Evolutionary conservation across 306 rosid species (phyloP).

Genomic region (Canavalia ensiformis): DNA sequence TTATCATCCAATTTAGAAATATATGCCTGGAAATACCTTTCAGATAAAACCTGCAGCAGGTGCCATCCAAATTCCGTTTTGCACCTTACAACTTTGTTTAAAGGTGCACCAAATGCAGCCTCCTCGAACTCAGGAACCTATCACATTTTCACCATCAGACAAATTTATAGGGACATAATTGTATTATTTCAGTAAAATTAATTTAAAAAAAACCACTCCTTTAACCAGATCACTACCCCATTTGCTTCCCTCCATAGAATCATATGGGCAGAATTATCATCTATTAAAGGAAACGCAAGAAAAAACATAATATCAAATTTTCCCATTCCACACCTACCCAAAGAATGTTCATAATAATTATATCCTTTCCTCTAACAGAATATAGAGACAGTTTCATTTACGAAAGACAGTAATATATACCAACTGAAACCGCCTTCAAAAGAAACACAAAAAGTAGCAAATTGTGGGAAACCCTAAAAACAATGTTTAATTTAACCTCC

Average conservation of each 20-base stretch:
- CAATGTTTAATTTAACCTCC: slow-evolving; percentile 1
- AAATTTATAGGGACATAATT: slow-evolving; percentile 35
- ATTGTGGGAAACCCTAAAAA: slow-evolving; percentile 20
- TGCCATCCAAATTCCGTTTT: slow-evolving; percentile 98
- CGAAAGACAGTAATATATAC: neutral
- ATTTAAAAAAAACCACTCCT: neutral
- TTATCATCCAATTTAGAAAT: slow-evolving; percentile 37
- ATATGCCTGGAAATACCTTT: slow-evolving; percentile 60
- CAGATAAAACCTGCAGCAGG: slow-evolving; percentile 88
- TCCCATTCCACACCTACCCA: neutral
- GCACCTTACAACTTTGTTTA: slow-evolving; percentile 88
- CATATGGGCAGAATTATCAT: slow-evolving; percentile 21
- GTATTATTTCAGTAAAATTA: neutral
- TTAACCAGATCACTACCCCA: slow-evolving; percentile 3
- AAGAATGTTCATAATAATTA: neutral
- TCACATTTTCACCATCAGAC: slow-evolving; percentile 47
- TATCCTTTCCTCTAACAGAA: neutral
- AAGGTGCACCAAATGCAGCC: slow-evolving; percentile 88
- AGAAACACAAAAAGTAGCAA: slow-evolving; percentile 17
- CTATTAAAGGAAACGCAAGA: slow-evolving; percentile 1
- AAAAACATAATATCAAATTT: neutral
- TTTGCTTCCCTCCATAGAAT: slow-evolving; percentile 3
- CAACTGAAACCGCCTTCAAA: neutral
- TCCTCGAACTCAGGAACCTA: slow-evolving; percentile 99
- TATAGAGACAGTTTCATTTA: neutral